Evolutionary conservation across 2,329 filamentous ascomycete species (phyloP), one percentile per base, ranked within the genome.

Genomic region (Hortaea werneckii): DNA sequence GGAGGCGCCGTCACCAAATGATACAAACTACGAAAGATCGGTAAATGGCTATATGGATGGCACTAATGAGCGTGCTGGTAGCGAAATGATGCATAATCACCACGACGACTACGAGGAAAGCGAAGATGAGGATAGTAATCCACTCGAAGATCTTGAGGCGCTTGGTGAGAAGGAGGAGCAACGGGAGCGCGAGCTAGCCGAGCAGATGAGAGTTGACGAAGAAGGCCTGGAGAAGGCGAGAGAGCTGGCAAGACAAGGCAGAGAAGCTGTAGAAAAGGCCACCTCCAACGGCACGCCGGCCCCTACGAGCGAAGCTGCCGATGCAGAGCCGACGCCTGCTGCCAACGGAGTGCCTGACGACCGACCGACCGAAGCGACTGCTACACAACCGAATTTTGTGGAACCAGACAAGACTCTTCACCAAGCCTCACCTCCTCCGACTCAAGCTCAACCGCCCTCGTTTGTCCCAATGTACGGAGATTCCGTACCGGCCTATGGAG

Each of bases 111-210:
- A 46, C 9, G 53, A 58, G 5, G 60, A 63, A 3, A 55, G 52
- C 34, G 59, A 62, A 7, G 59, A 62, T 38, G 60, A 63, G 38
- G 60, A 63, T 32, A 59, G 57, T 48, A 63, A 63, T 43, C 60
- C 60, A 9, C 48, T 63, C 4, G 60, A 63, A 44, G 60, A 63
- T 29, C 48, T 63, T 8, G 60, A 63, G 43, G 59, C 59, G 7
- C 47, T 63, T 5, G 60, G 52, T 20, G 58, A 61, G 43, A 59
- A 60, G 49, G 60, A 60, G 44, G 59, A 62, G 37, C 54, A 57
- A 37, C 53, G 58, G 42, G 49, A 59, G 47, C 59, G 60, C 41
- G 58, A 58, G 40, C 46, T 55, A 20, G 58, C 56, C 29, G 51
- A 54, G 40, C 51, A 53, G 43, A 53, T 54, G 26, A 50, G 50